Base-by-base conservation (phyloP, 768 basidiomycete species). In the Lepiota brunneoincarnata region DNA sequence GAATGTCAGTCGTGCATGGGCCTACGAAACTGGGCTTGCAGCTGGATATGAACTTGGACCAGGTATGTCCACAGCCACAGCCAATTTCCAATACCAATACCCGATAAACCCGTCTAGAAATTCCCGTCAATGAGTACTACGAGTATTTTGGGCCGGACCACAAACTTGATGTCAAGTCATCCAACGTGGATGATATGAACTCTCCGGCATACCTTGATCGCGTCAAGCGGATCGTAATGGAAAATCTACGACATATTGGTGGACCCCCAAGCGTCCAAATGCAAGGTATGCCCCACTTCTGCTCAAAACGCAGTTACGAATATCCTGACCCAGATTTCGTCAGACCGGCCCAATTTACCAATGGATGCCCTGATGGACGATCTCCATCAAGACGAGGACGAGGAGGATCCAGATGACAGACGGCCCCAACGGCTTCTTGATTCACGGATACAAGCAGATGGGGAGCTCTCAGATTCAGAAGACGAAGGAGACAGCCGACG, bases 141-240 rank as follows among this genome's bases (percentile, higher is more conserved):
- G 96, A 98, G 66, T 98, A 98, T 70, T 98, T 98, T 68, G 97
- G 97, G 0, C 97, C 97, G 2, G 93, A 96, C 63, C 98, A 98
- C 64, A 84, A 94, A 66, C 80, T 99, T 28, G 93, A 99, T 66
- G 97, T 99, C 24, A 91, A 88, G 63, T 75, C 93, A 11, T 94
- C 92, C 11, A 99, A 98, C 66, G 89, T 93, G 56, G 94, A 97
- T 60, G 96, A 99, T 65, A 74, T 96, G 73, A 99, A 99, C 65
- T 91, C 91, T 2, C 83, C 82, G 4, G 90, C 91, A 56, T 99
- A 98, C 69, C 77, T 99, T 55, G 89, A 96, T 40, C 91, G 97
- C 42, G 87, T 98, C 55, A 94, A 91, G 67, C 82, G 84, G 49
- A 93, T 95, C 44, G 91, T 97, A 10, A 81, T 98, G 69, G 93